Percentiles rank a stretch among this genome's conserved stretches.
phyloP scores from a whole-genome alignment of 2,329 filamentous ascomycete genomes.

The Aspergillus pseudoterreus region DNA sequence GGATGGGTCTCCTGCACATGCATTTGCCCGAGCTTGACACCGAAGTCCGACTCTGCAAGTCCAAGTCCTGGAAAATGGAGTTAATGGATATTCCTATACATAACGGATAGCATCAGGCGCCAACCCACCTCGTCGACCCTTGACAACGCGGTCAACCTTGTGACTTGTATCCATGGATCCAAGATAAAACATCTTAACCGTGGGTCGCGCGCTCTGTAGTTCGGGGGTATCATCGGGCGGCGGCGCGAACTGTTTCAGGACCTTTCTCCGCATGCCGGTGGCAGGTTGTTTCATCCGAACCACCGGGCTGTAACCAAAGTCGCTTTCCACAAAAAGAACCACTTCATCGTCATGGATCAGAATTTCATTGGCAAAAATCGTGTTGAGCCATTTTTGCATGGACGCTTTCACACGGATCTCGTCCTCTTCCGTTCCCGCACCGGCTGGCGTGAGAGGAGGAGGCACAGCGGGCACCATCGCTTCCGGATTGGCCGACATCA shows the following conservation, averaged over 20 bases:
- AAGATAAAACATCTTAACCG: slow-evolving; percentile 93
- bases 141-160: slow-evolving; percentile 92
- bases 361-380: slow-evolving; percentile 85
- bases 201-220: slow-evolving; percentile 79
- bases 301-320: slow-evolving; percentile 96
- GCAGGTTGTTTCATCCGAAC: slow-evolving; percentile 95
- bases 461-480: slow-evolving; percentile 91
- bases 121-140: slow-evolving; percentile 75
- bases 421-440: slow-evolving; percentile 93
- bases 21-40: slow-evolving; percentile 83
- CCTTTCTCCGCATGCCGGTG: slow-evolving; percentile 89
- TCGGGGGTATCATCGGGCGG: slow-evolving; percentile 97
- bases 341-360: slow-evolving; percentile 96
- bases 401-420: slow-evolving; percentile 82
- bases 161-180: slow-evolving; percentile 96
- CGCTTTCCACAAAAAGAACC: slow-evolving; percentile 97
- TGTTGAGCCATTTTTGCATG: slow-evolving; percentile 93
- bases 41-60: slow-evolving; percentile 87
- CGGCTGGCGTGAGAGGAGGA: slow-evolving; percentile 88
- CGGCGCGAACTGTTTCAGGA: slow-evolving; percentile 96
- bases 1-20: slow-evolving; percentile 85
- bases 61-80: slow-evolving; percentile 65
- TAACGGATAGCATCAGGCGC: background rate
- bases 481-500: slow-evolving; percentile 97
- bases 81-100: background rate